Evolutionary conservation across 768 basidiomycete species (phyloP).

Genomic region (Piloderma croceum): DNA sequence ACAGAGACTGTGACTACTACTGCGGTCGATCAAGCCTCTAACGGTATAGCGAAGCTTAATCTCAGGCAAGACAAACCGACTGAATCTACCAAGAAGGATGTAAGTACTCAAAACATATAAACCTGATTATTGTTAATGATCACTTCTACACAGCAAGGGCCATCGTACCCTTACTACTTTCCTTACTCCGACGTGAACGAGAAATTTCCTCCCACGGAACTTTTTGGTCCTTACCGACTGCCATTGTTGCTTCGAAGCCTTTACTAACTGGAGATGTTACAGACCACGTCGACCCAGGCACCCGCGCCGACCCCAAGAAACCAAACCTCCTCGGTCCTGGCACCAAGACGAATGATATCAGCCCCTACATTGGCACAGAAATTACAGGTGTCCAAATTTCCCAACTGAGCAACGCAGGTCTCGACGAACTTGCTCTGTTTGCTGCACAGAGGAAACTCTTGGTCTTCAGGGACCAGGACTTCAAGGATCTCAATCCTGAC

Average conservation of each 20-base stretch:
- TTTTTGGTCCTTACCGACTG: slow-evolving; percentile 33
- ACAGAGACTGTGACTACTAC: neutral
- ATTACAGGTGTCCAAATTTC: slow-evolving; percentile 48
- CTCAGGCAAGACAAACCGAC: neutral
- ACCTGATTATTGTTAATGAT: no score
- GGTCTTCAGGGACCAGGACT: slow-evolving; percentile 55
- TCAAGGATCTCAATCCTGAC: slow-evolving; percentile 51
- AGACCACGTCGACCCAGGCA: slow-evolving; percentile 41
- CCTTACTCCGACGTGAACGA: slow-evolving; percentile 42
- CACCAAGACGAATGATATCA: slow-evolving; percentile 34
- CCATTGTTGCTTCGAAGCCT: neutral
- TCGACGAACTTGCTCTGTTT: slow-evolving; percentile 48
- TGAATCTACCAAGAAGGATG: neutral
- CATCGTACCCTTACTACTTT: slow-evolving; percentile 45
- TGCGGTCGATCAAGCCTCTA: neutral
- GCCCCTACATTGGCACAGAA: slow-evolving; percentile 49
- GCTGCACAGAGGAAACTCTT: slow-evolving; percentile 50
- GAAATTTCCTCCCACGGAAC: slow-evolving; percentile 45
- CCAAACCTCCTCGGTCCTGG: slow-evolving; percentile 43
- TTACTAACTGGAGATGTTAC: slow-evolving; percentile 2
- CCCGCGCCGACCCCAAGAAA: slow-evolving; percentile 44
- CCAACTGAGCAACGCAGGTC: slow-evolving; percentile 43
- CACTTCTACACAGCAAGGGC: slow-evolving; percentile 26
- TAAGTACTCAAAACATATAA: neutral
- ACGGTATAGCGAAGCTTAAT: neutral